phyloP scores from a whole-genome alignment of 345 rosid species.

The Brassica cretica region DNA sequence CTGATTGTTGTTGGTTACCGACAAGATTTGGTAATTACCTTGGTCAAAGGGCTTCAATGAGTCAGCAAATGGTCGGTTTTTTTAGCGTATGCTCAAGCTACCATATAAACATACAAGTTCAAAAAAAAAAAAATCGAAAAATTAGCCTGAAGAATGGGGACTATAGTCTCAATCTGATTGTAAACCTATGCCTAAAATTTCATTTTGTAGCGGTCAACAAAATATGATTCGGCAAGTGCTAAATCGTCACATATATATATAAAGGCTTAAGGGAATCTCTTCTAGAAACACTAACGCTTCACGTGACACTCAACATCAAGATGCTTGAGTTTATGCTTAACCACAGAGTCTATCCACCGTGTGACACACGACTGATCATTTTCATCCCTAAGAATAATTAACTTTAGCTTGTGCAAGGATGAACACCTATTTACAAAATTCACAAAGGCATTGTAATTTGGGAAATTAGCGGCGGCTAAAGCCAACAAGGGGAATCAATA shows the following conservation, averaged over 20 bases:
- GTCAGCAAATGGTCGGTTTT: constrained; percentile 13
- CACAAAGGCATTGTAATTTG: background rate
- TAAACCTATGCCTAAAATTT: background rate
- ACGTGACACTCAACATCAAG: background rate
- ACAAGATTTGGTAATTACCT: constrained; percentile 22
- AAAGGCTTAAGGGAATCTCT: background rate
- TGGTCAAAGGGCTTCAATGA: constrained; percentile 21
- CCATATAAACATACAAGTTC: background rate
- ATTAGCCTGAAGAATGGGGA: background rate
- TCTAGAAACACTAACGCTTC: background rate
- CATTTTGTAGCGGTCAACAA: background rate
- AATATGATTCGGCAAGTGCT: background rate
- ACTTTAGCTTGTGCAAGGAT: background rate
- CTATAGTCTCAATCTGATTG: background rate
- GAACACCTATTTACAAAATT: background rate
- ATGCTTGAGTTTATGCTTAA: too few species aligned
- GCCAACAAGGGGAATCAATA: background rate
- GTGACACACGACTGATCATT: background rate
- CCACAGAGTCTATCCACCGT: background rate
- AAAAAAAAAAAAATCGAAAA: background rate
- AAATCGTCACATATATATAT: background rate
- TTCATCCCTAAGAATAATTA: background rate
- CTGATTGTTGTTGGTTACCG: constrained; percentile 27
- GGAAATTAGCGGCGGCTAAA: background rate
- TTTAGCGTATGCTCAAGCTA: background rate